Percentiles rank a stretch among this genome's conserved stretches.
Conservation (phyloP, 768 basidiomycete genomes). For the Boletales sp. region DNA sequence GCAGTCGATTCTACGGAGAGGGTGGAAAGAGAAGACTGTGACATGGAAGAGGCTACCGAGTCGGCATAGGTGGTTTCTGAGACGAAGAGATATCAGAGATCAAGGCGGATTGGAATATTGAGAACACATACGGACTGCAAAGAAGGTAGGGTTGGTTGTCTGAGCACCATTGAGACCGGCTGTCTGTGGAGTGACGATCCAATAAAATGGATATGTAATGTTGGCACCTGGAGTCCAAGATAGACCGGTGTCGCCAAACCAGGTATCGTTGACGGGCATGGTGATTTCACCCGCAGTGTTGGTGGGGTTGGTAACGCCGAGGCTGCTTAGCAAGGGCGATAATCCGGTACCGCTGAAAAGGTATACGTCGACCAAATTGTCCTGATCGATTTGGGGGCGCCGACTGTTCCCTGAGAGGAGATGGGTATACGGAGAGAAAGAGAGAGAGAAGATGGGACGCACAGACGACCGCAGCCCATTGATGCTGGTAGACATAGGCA, state of each 20-base stretch:
- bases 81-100: conserved; percentile 1
- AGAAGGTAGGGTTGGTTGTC: conserved; percentile 68
- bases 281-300: conserved; percentile 52
- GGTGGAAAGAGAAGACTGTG: conserved; percentile 31
- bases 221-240: conserved; percentile 42
- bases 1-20: conserved; percentile 33
- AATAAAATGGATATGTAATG: conserved; percentile 69
- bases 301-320: conserved; percentile 49
- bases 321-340: conserved; percentile 40
- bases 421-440: conserved; percentile 12
- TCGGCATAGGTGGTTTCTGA: conserved; percentile 76
- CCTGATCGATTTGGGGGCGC: conserved; percentile 62
- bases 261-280: conserved; percentile 66
- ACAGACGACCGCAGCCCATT: conserved; percentile 81
- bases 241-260: conserved; percentile 60
- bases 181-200: conserved; percentile 59
- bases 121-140: conserved; percentile 70
- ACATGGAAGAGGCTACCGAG: conserved; percentile 57
- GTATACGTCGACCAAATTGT: conserved; percentile 66
- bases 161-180: conserved; percentile 52
- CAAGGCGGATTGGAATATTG: background rate
- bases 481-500: conserved; percentile 62
- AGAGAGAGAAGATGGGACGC: conserved; percentile 32
- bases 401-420: conserved; percentile 64
- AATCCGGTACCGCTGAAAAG: conserved; percentile 73